Evolutionary conservation across 257 asterid genomes (phyloP).

Genomic region (Henckelia pumila): DNA sequence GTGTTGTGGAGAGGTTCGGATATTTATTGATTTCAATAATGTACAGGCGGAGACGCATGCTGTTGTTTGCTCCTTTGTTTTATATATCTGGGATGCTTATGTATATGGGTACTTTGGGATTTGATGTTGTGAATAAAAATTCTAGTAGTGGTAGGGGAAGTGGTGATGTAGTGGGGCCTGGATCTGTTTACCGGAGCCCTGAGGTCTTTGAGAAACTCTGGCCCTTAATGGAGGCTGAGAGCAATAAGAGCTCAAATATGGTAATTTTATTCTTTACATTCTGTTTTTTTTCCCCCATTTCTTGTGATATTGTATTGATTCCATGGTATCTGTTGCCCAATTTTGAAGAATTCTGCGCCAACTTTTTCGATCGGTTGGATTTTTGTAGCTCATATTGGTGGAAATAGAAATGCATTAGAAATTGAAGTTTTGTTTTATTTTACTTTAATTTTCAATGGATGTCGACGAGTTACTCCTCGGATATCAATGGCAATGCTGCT

Average conservation of each 20-base stretch:
- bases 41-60: constrained; percentile 78
- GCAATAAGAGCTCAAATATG: constrained; percentile 69
- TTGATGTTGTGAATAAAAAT: constrained; percentile 42
- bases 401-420: constrained; percentile 17
- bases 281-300: constrained; percentile 7
- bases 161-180: constrained; percentile 54
- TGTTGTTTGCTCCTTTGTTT: constrained; percentile 86
- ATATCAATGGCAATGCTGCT: neutral
- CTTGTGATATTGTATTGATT: constrained; percentile 1
- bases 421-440: neutral
- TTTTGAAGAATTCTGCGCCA: neutral
- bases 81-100: constrained; percentile 84
- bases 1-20: constrained; percentile 62
- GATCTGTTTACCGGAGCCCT: constrained; percentile 87
- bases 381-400: constrained; percentile 3
- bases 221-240: constrained; percentile 91
- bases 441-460: neutral
- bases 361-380: constrained; percentile 6
- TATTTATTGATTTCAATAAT: constrained; percentile 65
- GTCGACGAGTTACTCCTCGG: neutral
- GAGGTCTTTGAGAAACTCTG: constrained; percentile 87
- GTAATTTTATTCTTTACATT: constrained; percentile 34
- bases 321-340: constrained; percentile 11
- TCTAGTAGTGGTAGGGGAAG: constrained; percentile 26
- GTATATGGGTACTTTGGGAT: constrained; percentile 85